These are phyloP conservation scores for Solanum sparsipilum DNA, from an alignment of 257 asterid species.

Conservation along the genomic window DNA sequence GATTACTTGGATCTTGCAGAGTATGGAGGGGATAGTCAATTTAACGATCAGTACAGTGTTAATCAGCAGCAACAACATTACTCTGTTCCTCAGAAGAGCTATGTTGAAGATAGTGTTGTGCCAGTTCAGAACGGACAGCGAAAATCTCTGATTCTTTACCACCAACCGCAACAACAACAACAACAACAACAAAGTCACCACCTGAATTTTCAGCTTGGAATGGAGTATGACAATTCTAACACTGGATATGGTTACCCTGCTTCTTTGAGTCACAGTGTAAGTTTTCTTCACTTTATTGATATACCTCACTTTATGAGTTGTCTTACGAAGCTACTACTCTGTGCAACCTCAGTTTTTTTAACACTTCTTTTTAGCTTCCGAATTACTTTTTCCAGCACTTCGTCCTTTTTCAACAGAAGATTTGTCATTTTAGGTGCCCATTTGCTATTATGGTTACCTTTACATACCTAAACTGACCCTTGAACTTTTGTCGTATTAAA, in stretches of 20 bases:
- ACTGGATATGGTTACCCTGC: slow-evolving; percentile 29
- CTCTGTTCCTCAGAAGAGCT: slow-evolving; percentile 26
- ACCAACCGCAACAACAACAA: background rate
- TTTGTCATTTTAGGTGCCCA: background rate
- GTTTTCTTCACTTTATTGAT: background rate
- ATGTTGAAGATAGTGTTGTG: slow-evolving; percentile 42
- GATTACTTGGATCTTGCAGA: slow-evolving; percentile 55
- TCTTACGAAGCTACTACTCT: background rate
- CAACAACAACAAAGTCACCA: slow-evolving; percentile 11
- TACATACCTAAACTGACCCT: background rate
- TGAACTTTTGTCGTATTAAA: background rate
- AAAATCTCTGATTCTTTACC: background rate
- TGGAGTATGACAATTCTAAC: slow-evolving; percentile 28
- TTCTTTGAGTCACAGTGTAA: slow-evolving; percentile 44
- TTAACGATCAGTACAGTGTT: slow-evolving; percentile 12
- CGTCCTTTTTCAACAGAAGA: background rate
- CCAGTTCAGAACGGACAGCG: slow-evolving; percentile 27
- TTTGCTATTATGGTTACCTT: background rate
- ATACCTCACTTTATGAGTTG: background rate
- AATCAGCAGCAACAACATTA: slow-evolving; percentile 20
- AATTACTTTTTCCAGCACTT: background rate
- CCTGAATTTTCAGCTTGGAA: slow-evolving; percentile 24
- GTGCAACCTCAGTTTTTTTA: background rate
- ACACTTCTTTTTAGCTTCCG: background rate
- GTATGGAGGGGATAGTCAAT: slow-evolving; percentile 24